Evolutionary conservation across 176 grass and related monocot species (phyloP).

Genomic region (Carex scoparia): DNA sequence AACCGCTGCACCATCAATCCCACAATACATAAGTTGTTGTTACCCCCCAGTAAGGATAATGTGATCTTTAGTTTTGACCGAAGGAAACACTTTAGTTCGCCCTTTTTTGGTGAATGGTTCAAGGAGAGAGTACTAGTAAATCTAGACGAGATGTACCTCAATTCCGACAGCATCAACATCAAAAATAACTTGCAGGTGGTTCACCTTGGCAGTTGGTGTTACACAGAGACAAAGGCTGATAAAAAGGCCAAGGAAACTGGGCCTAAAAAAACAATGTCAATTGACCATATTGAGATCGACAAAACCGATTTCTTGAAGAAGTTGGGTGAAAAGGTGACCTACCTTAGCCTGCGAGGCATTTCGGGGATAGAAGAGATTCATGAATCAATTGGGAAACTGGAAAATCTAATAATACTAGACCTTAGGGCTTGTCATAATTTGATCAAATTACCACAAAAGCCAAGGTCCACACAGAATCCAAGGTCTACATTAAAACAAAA

Average conservation of each 20-base stretch:
- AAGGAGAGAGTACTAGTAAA: too few relatives aligned
- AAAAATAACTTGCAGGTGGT: too few relatives aligned
- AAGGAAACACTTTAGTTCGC: too few relatives aligned
- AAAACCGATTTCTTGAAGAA: not conserved
- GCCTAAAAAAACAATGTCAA: not conserved
- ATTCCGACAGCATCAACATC: accelerated
- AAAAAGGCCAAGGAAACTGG: not conserved
- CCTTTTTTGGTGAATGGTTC: too few relatives aligned
- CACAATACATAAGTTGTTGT: too few relatives aligned
- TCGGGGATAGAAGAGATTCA: slow-evolving; percentile 22
- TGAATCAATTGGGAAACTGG: not conserved
- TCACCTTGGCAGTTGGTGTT: not conserved
- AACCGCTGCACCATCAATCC: too few relatives aligned
- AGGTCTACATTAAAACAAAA: too few relatives aligned
- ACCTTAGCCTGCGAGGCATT: slow-evolving; percentile 42
- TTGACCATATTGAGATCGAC: not conserved
- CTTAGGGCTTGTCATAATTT: slow-evolving; percentile 21
- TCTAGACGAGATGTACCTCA: too few relatives aligned
- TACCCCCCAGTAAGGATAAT: too few relatives aligned
- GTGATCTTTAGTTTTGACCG: too few relatives aligned
- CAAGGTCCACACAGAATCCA: not conserved
- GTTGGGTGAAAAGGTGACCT: slow-evolving; percentile 34
- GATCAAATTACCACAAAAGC: slow-evolving; percentile 26
- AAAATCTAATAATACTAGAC: not conserved
- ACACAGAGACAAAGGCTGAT: not conserved